Evolutionary conservation across 768 basidiomycete species (phyloP).

Genomic region (Trametes cingulata): DNA sequence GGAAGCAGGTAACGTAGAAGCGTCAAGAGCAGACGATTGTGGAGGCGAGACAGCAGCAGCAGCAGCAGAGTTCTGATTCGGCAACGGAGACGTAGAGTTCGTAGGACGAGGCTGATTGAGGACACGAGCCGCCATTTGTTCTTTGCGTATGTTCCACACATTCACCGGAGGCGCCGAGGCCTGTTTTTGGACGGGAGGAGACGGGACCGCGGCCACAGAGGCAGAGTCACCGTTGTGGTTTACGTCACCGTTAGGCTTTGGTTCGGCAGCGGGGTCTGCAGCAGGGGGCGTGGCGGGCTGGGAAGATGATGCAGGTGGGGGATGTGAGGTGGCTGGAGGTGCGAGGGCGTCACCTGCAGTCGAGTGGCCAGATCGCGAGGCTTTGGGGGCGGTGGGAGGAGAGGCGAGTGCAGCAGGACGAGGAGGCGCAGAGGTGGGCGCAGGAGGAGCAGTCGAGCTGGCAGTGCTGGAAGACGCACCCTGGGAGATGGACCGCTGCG

Average conservation of each 20-base stretch:
- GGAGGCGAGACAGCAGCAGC: neutral
- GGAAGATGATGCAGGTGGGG: conserved; percentile 13
- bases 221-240: conserved; percentile 17
- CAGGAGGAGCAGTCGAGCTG: neutral
- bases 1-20: neutral
- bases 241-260: conserved; percentile 24
- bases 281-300: conserved; percentile 9
- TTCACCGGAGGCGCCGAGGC: conserved; percentile 34
- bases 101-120: conserved; percentile 4
- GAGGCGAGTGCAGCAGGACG: conserved; percentile 11
- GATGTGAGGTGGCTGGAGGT: neutral
- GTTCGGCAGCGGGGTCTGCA: neutral
- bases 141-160: conserved; percentile 46
- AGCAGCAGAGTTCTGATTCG: neutral
- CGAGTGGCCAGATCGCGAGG: conserved; percentile 1
- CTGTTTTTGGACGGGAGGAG: conserved; percentile 24
- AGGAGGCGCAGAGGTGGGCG: conserved; percentile 10
- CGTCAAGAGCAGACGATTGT: neutral
- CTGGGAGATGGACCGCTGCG: conserved; percentile 1
- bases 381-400: conserved; percentile 5
- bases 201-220: conserved; percentile 12
- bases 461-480: conserved; percentile 1
- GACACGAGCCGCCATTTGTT: conserved; percentile 38
- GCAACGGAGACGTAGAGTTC: neutral
- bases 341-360: conserved; percentile 1